Evolutionary conservation across 2,329 filamentous ascomycete genomes (phyloP), one percentile per base, ranked within the genome.

Genomic region (Ophiostoma quercus): DNA sequence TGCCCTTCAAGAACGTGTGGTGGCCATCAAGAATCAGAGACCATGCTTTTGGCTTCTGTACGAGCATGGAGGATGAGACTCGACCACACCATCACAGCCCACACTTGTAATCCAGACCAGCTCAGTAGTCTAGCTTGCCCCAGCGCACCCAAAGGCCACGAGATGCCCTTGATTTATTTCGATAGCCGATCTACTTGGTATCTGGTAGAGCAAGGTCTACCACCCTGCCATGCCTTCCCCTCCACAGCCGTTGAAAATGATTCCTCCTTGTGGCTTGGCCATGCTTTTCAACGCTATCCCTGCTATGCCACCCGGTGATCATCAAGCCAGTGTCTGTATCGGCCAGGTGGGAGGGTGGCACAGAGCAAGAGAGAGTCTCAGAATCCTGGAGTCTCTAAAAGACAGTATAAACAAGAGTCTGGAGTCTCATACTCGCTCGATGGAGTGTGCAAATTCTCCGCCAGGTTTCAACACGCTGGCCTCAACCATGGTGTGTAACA

Each of bases 371-470:
- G n/a, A 67, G 43, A 57, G 51, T 57, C n/a, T 12, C n/a, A 25
- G 47, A 25, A 4, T 57, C 8, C 25, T 22, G 12, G 11, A 62
- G 72, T 73, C 73, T 74, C 72, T 6, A 34, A 34, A 34, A 34
- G 34, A 8, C 34, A 34, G 34, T 8, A 72, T 63, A 37, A 68
- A 3, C 39, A 34, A 34, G 34, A 6, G 34, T 14, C 39, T 41
- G 39, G 12, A 39, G 71, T 72, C 73, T 73, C 68, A 34, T 34
- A 34, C 34, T 34, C 34, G 34, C 34, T 72, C 71, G 54, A 66
- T 72, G 67, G 60, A 73, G 71, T 70, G 69, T 67, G 68, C 69
- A 72, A 75, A 74, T 75, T 75, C 73, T 73, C 74, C 74, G 74
- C 70, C 67, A 67, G 72, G 73, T 73, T 75, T 75, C 72, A 72